Base-by-base conservation (phyloP, 2,329 filamentous ascomycete species). In the Claviceps sp. region DNA sequence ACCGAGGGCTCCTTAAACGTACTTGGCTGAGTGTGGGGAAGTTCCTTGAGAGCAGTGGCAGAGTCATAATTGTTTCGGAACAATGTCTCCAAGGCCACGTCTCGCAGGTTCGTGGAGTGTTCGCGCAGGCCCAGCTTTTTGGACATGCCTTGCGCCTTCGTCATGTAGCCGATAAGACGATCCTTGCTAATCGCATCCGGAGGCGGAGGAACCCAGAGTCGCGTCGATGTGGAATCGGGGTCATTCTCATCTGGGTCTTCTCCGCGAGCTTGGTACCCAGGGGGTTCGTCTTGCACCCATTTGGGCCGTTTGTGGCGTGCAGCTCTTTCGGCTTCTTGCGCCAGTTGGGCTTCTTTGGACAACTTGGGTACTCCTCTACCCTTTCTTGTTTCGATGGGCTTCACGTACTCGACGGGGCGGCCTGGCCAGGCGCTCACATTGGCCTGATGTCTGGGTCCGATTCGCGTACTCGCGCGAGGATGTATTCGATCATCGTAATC, bases 401-500 rank as follows among this genome's bases (percentile, higher is more conserved):
- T 96, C 55, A 95, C 88, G 53, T 95, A 86, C 65, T 95, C 77
- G n/a, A 97, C 83, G 0, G 89, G 83, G 50, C 81, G 82, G 5
- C 91, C 93, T 51, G 85, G 85, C 93, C 93, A 98, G 5, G 86
- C 76, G 47, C 79, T 74, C 37, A 95, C 86, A 58, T 82, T 84
- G 4, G 93, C 91, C 71, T 98, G 93, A 66, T 97, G 89, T 51
- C 89, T 82, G 9, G 89, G 88, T 7, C 93, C 93, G 39, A 97
- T 75, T 39, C 93, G 85, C 51, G 93, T 97, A 64, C 90, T 94
- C 16, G 93, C 91, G 57, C 93, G 85, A 8, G 93, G 93, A 63
- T 97, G 97, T 57, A 98, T 97, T 57, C 93, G 84, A 66, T 98
- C 93, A 62, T 98, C 93, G 64, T 95, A 95, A 65, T 98, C 93